Evolutionary conservation across 805 yeast genomes (phyloP), one percentile per base, ranked within the genome.

Genomic region (Priceomyces carsonii): DNA sequence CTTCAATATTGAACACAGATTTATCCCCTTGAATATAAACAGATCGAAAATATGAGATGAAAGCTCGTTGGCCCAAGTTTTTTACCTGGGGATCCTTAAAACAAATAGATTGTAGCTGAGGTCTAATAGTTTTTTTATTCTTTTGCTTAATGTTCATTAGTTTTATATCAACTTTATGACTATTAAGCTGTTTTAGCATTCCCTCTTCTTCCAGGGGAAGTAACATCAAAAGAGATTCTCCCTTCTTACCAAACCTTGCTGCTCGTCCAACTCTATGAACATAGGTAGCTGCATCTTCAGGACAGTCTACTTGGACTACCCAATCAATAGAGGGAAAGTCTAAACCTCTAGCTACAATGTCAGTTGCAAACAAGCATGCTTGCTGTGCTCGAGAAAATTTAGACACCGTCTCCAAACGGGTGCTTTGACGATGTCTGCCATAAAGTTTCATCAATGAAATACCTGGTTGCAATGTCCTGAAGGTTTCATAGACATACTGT

Each of bases 11-110:
- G 64, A 93, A 93, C 8, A 90, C 81, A 24, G 81, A 85, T 58
- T 88, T 88, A 55, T 91, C 96, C 51, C 82, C 80, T 61, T 90
- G 97, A 30, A 93, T 69, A 54, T 82, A 82, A 5, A 93, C 75
- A 2, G 96, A 86, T 48, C 87, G 76, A 59, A 83, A 81, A 57
- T 93, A 93, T 7, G 98, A 86, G 27, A 90, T 85, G 51, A 93
- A 93, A 6, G 97, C 96, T 57, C 91, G 86, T 66, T 93, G 99
- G 1, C 93, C 99, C 51, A 93, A 68, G 55, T 93, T 91, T 60
- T 93, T 93, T 44, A 93, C 66, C 49, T 86, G 88, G 0, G 98
- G 95, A 49, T 85, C 91, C 57, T 87, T 77, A 76, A 93, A 93
- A 57, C 96, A 82, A 39, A 90, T 68, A 1, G 93, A 85, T 60